Conservation (phyloP, 352 stramenopile species). For the Globisporangium barbulae region DNA sequence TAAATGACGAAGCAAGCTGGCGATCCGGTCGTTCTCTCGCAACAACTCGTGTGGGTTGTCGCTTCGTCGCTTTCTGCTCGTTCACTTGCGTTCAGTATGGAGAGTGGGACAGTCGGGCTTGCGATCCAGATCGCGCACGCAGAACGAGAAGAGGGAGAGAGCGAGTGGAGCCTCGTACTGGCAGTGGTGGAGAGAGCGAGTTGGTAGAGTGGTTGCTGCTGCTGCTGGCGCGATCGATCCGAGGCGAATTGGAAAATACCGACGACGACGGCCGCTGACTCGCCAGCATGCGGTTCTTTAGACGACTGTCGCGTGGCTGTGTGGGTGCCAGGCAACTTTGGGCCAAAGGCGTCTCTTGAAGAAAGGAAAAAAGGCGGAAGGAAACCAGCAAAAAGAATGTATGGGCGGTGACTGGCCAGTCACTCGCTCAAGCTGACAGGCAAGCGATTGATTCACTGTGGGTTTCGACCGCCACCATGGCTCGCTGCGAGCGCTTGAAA, state of each 20-base stretch:
- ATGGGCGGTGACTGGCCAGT: not conserved
- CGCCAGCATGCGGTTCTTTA: not conserved
- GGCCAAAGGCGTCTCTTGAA: not conserved
- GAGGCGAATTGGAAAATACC: constrained; percentile 10
- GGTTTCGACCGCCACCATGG: constrained; percentile 1
- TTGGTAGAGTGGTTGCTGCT: not conserved
- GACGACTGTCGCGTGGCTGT: not conserved
- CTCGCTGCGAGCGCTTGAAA: constrained; percentile 3
- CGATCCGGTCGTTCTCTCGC: constrained; percentile 14
- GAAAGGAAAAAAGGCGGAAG: constrained; percentile 8
- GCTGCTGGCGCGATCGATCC: not conserved
- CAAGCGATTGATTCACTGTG: not conserved
- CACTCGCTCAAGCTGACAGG: not conserved
- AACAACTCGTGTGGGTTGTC: constrained; percentile 4
- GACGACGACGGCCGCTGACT: not conserved
- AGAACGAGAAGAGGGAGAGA: not conserved
- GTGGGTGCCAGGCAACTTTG: not conserved
- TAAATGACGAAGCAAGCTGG: not conserved
- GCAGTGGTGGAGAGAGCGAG: not conserved
- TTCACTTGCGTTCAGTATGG: constrained; percentile 11
- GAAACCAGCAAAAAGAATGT: not conserved
- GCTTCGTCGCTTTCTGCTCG: not conserved
- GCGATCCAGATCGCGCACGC: constrained; percentile 6
- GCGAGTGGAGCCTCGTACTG: not conserved
- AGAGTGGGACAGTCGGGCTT: constrained; percentile 13